These are phyloP conservation scores for Moesziomyces globuligerus DNA, from an alignment of 1,284 basidiomycete genomes.

Conservation along the genomic window DNA sequence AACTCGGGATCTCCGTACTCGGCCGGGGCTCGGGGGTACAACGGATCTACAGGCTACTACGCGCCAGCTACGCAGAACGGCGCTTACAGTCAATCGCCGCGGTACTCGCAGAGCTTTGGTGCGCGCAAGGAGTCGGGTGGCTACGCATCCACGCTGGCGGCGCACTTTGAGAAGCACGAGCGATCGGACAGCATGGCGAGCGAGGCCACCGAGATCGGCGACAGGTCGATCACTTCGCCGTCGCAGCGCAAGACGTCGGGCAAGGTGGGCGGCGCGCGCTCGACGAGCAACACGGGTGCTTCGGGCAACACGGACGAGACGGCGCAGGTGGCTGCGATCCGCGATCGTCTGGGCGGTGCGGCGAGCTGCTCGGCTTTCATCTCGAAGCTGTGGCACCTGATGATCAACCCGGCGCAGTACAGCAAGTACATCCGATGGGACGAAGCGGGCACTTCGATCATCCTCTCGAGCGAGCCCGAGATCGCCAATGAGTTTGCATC, in stretches of 20 bases:
- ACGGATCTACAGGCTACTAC: slow-evolving; percentile 39
- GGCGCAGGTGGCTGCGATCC: slow-evolving; percentile 63
- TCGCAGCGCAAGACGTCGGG: slow-evolving; percentile 19
- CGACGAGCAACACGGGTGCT: slow-evolving; percentile 42
- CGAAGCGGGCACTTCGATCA: slow-evolving; percentile 63
- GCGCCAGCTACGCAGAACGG: slow-evolving; percentile 25
- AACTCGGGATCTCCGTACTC: slow-evolving; percentile 35
- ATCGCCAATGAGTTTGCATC: slow-evolving; percentile 63
- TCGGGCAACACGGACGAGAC: slow-evolving; percentile 56
- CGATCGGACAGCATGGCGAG: slow-evolving; percentile 52
- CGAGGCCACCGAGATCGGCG: slow-evolving; percentile 45
- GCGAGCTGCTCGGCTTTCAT: slow-evolving; percentile 67
- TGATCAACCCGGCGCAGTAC: slow-evolving; percentile 64
- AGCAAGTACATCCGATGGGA: slow-evolving; percentile 63
- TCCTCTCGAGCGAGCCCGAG: slow-evolving; percentile 63
- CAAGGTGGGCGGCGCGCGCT: slow-evolving; percentile 19
- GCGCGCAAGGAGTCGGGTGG: slow-evolving; percentile 38
- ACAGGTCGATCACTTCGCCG: slow-evolving; percentile 8
- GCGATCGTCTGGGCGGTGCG: slow-evolving; percentile 63
- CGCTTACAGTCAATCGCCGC: slow-evolving; percentile 42
- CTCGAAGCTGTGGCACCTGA: slow-evolving; percentile 66
- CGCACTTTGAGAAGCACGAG: slow-evolving; percentile 49
- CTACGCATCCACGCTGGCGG: slow-evolving; percentile 29
- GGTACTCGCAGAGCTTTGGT: slow-evolving; percentile 36
- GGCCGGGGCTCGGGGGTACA: slow-evolving; percentile 26